phyloP scores from a whole-genome alignment of 345 rosid genomes.

The Triadica sebifera region DNA sequence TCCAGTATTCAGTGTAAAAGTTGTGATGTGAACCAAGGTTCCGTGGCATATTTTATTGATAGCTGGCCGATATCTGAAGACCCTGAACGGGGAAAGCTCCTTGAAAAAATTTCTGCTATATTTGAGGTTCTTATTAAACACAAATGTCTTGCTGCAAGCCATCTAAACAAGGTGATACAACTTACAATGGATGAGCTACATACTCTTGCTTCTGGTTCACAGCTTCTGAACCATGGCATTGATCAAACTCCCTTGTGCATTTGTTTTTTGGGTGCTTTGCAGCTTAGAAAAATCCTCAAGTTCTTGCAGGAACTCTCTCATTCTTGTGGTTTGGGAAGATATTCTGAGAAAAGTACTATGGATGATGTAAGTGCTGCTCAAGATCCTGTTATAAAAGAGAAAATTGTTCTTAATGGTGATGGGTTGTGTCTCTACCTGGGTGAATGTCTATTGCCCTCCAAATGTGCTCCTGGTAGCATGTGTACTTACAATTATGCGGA shows the following conservation, averaged over 20 bases:
- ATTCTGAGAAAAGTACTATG: slow-evolving; percentile 50
- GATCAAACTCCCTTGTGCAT: slow-evolving; percentile 71
- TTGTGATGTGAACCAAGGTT: slow-evolving; percentile 39
- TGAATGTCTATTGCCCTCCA: slow-evolving; percentile 47
- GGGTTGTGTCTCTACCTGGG: slow-evolving; percentile 57
- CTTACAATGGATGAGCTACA: slow-evolving; percentile 75
- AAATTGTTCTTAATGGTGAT: slow-evolving; percentile 60
- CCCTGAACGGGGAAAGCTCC: slow-evolving; percentile 71
- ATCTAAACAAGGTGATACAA: slow-evolving; percentile 70
- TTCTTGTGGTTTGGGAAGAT: slow-evolving; percentile 68
- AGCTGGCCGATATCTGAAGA: slow-evolving; percentile 78
- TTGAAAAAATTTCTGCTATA: slow-evolving; percentile 59
- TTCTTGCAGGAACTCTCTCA: slow-evolving; percentile 83
- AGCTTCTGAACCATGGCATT: slow-evolving; percentile 55
- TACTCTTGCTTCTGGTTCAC: slow-evolving; percentile 58
- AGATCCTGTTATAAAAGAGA: slow-evolving; percentile 49
- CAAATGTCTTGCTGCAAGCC: slow-evolving; percentile 79
- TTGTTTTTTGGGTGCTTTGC: slow-evolving; percentile 77
- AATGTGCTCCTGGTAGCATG: slow-evolving; percentile 24
- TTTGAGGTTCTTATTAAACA: slow-evolving; percentile 71
- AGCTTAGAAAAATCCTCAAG: slow-evolving; percentile 74
- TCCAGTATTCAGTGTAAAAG: slow-evolving; percentile 35
- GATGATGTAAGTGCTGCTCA: slow-evolving; percentile 47
- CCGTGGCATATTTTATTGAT: slow-evolving; percentile 37
- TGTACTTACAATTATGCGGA: slow-evolving; percentile 28